A percentile compares a stretch with the other conserved stretches of the same genome.
Conservation (phyloP, 805 yeast species). For the Alloascoidea africana region DNA sequence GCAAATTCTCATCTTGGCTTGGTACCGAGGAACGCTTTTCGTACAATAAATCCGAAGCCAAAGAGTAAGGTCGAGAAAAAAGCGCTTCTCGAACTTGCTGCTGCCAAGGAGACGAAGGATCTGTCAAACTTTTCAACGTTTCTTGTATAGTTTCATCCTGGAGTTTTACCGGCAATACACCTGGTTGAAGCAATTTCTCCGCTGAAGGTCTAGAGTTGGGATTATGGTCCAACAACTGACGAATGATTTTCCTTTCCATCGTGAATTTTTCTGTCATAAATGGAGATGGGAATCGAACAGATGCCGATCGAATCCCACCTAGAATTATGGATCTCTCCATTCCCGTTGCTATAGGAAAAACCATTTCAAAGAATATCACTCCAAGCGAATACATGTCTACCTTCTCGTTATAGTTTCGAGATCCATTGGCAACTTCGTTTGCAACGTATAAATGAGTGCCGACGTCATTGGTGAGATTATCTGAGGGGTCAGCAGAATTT, state of each 20-base stretch:
- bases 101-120: conserved; percentile 90
- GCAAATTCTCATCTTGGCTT: conserved; percentile 30
- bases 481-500: conserved; percentile 22
- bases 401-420: conserved; percentile 72
- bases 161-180: conserved; percentile 74
- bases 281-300: conserved; percentile 55
- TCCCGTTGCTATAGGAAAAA: conserved; percentile 68
- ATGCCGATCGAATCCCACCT: conserved; percentile 41
- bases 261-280: conserved; percentile 33
- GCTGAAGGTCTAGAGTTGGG: conserved; percentile 77
- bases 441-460: conserved; percentile 95
- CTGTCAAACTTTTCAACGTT: conserved; percentile 71
- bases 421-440: conserved; percentile 58
- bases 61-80: conserved; percentile 71
- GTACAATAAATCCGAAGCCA: conserved; percentile 74
- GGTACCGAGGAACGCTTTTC: conserved; percentile 27
- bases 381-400: conserved; percentile 95
- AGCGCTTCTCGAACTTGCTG: conserved; percentile 79
- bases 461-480: conserved; percentile 79
- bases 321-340: conserved; percentile 82
- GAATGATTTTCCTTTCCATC: conserved; percentile 55
- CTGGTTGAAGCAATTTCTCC: conserved; percentile 55
- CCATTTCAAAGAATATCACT: conserved; percentile 91
- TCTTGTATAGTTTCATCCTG: conserved; percentile 84
- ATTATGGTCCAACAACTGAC: conserved; percentile 57